These are phyloP conservation scores for Fusarium setosum DNA, from an alignment of 2,329 filamentous ascomycete species.

Conservation along the genomic window DNA sequence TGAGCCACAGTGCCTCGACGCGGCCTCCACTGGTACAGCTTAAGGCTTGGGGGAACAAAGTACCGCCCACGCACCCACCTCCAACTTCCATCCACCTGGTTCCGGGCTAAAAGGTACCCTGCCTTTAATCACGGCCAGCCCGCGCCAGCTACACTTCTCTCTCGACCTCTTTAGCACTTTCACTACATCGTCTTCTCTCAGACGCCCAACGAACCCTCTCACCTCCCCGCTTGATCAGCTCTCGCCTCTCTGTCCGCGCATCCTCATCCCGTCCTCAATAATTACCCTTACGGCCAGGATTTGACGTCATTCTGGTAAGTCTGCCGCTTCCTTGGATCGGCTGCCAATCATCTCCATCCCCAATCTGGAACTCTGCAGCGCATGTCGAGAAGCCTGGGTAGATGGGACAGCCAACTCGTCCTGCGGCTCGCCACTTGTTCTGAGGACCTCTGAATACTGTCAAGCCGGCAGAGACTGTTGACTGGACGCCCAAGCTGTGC, in stretches of 20 bases:
- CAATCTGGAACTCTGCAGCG: constrained; percentile 19
- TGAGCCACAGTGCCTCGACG: constrained; percentile 43
- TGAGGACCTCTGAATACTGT: neutral
- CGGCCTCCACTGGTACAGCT: constrained; percentile 29
- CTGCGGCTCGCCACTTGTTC: neutral
- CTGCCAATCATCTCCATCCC: constrained; percentile 22
- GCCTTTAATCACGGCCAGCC: constrained; percentile 6
- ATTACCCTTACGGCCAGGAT: constrained; percentile 15
- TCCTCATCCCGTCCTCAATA: constrained; percentile 7
- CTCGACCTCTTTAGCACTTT: neutral
- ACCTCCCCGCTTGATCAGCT: constrained; percentile 7
- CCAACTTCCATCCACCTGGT: constrained; percentile 27
- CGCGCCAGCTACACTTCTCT: constrained; percentile 3
- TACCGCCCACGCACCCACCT: constrained; percentile 4
- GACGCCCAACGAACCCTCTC: neutral
- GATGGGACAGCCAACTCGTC: constrained; percentile 4
- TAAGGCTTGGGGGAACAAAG: constrained; percentile 12
- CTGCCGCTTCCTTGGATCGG: constrained; percentile 26
- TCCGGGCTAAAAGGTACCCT: constrained; percentile 16
- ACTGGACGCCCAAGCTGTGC: constrained; percentile 2
- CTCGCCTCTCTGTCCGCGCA: constrained; percentile 10
- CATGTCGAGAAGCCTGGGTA: constrained; percentile 11
- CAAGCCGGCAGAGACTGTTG: neutral
- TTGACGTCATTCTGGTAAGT: constrained; percentile 45
- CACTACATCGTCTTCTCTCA: neutral